Evolutionary conservation across 2,329 filamentous ascomycete species (phyloP).

Genomic region (Chalara sp.): DNA sequence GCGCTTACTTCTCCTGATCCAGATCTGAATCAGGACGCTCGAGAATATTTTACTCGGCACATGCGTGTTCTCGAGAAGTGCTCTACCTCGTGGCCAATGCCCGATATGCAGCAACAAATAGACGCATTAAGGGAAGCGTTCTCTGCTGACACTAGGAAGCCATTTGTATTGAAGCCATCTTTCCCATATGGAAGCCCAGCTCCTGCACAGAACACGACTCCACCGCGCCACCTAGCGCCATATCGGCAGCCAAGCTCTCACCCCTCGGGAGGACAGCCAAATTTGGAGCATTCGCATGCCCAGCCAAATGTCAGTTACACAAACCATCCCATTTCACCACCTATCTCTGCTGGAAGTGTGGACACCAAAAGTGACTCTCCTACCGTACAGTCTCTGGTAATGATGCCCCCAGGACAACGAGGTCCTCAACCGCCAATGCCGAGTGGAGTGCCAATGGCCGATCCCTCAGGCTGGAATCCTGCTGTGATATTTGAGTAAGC

Average conservation of each 20-base stretch:
- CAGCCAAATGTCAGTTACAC: slow-evolving; percentile 60
- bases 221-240: slow-evolving; percentile 12
- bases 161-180: slow-evolving; percentile 81
- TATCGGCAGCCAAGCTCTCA: slow-evolving; percentile 22
- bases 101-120: slow-evolving; percentile 84
- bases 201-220: slow-evolving; percentile 17
- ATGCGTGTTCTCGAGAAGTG: slow-evolving; percentile 91
- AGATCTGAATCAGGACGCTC: slow-evolving; percentile 75
- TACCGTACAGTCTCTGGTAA: slow-evolving; percentile 62
- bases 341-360: slow-evolving; percentile 67
- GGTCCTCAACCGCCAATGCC: slow-evolving; percentile 43
- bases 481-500: slow-evolving; percentile 85
- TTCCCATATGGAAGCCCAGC: slow-evolving; percentile 79
- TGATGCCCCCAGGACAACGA: slow-evolving; percentile 53
- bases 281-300: slow-evolving; percentile 43
- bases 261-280: slow-evolving; percentile 31
- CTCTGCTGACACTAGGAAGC: slow-evolving; percentile 75
- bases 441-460: slow-evolving; percentile 52
- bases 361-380: slow-evolving; percentile 72
- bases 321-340: slow-evolving; percentile 70
- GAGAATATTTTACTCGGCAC: slow-evolving; percentile 84
- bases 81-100: slow-evolving; percentile 76
- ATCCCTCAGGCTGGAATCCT: slow-evolving; percentile 73
- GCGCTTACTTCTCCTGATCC: slow-evolving; percentile 90
- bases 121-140: slow-evolving; percentile 86